Base-by-base conservation (phyloP, 108 stramenopile genomes). In the Poteriospumella lacustris region DNA sequence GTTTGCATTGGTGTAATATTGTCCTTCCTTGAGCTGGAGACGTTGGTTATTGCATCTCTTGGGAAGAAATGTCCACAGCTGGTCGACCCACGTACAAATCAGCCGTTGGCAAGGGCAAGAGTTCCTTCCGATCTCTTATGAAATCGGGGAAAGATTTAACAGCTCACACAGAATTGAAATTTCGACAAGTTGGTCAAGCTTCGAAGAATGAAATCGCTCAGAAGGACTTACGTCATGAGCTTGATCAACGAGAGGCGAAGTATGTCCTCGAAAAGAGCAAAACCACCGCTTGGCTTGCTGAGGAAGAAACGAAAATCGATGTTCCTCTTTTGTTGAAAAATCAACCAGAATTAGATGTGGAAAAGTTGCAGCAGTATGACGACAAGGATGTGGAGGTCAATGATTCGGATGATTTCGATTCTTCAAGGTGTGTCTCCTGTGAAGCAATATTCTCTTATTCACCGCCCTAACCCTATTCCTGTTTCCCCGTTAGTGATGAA, bases 31-130 rank as follows among this genome's bases (percentile, higher is more conserved):
- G n/a, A n/a, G n/a, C n/a, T n/a, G n/a, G n/a, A n/a, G n/a, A n/a
- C n/a, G n/a, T n/a, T n/a, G n/a, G n/a, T n/a, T n/a, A n/a, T n/a
- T n/a, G n/a, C n/a, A n/a, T n/a, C n/a, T n/a, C n/a, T n/a, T n/a
- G n/a, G n/a, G n/a, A n/a, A n/a, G n/a, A n/a, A 56, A 73, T 73
- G 70, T 52, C 70, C 9, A 73, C 5, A 42, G 70, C 70, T 42
- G 19, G n/a, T 42, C 36, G 70, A 73, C 70, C 70, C 26, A 73
- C 70, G 9, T 73, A 26, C 33, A 12, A 12, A 12, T 26, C 70
- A 12, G 70, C 70, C 28, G 70, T 73, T 12, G 70, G 70, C 9
- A 56, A 34, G 33, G 29, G n/a, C 19, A 26, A 42, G 3, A 3
- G 9, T 44, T n/a, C n/a, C n/a, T n/a, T n/a, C n/a, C n/a, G n/a